These are phyloP conservation scores for Periconia macrospinosa DNA, from an alignment of 2,329 filamentous ascomycete genomes.

Conservation along the genomic window DNA sequence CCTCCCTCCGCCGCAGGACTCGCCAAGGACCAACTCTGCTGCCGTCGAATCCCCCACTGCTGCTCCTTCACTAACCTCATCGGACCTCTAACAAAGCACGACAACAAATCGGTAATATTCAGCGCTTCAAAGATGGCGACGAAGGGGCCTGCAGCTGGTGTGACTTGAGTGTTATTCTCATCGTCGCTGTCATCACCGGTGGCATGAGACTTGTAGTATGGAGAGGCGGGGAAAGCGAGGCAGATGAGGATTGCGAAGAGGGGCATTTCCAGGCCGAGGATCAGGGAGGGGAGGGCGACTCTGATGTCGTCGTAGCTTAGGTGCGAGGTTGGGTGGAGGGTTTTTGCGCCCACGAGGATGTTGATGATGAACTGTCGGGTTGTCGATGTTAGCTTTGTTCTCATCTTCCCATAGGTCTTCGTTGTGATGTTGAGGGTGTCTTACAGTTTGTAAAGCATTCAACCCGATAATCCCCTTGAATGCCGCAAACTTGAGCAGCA, in stretches of 20 bases:
- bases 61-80: constrained; percentile 35
- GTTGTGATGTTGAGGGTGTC: neutral
- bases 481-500: constrained; percentile 31
- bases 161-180: neutral
- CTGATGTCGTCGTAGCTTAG: constrained; percentile 34
- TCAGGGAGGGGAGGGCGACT: constrained; percentile 27
- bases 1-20: too few relatives aligned
- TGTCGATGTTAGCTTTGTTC: too few relatives aligned
- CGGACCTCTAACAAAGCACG: constrained; percentile 29
- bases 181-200: neutral
- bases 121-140: constrained; percentile 28
- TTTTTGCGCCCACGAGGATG: constrained; percentile 26
- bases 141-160: constrained; percentile 18
- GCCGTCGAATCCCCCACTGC: constrained; percentile 23
- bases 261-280: constrained; percentile 37
- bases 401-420: neutral
- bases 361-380: constrained; percentile 27
- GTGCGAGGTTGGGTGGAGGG: constrained; percentile 27
- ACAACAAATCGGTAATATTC: constrained; percentile 31
- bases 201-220: constrained; percentile 14
- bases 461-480: constrained; percentile 38
- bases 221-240: constrained; percentile 22
- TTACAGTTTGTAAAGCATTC: constrained; percentile 32
- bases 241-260: constrained; percentile 30
- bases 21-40: constrained; percentile 17